Base-by-base conservation (phyloP, 176 grass and related monocot genomes). In the Raddia guianensis region DNA sequence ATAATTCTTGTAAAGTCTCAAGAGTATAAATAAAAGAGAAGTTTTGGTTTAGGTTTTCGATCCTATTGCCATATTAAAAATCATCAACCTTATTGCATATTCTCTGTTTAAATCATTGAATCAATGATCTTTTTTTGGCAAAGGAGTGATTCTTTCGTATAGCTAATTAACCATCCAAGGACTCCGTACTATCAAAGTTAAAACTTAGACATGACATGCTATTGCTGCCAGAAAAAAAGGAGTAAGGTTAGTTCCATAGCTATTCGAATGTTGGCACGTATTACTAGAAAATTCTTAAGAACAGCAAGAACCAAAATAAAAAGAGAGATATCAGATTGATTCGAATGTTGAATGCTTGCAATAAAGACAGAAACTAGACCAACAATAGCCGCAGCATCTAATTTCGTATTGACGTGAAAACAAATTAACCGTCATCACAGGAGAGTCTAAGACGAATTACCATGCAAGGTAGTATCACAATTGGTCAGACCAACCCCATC, bases 231-330 rank as follows among this genome's bases (percentile, higher is more conserved):
- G 13, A 64, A 65, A 15, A 46, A 1, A 34, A 51, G 3, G 15
- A 72, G 18, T 5, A n/a, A 13, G 9, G 4, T 15, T 80, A 49
- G 50, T 1, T 51, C 2, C 16, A 65, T 18, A 75, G 43, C 6
- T 60, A 32, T 50, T 65, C 35, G 32, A 75, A 58, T 60, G 50
- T 32, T 12, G 4, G 16, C 5, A 42, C 20, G 68, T 2, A 15
- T 21, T 70, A 61, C 43, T 52, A 80, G 60, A 32, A 49, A 85
- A 77, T 9, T 21, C 15, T 75, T 75, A 12, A 16, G 2, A 75
- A 66, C 19, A 27, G 20, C 52, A 3, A 80, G 12, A 11, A 70
- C 49, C 13, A 18, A 34, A 2, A 4, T 40, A 40, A 27, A 27
- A 27, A 0, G 27, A 27, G 27, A 27, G 27, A 75, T 78, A 47